These are phyloP conservation scores for Nannochloropsis salina DNA, from an alignment of 108 stramenopile genomes.

Conservation along the genomic window DNA sequence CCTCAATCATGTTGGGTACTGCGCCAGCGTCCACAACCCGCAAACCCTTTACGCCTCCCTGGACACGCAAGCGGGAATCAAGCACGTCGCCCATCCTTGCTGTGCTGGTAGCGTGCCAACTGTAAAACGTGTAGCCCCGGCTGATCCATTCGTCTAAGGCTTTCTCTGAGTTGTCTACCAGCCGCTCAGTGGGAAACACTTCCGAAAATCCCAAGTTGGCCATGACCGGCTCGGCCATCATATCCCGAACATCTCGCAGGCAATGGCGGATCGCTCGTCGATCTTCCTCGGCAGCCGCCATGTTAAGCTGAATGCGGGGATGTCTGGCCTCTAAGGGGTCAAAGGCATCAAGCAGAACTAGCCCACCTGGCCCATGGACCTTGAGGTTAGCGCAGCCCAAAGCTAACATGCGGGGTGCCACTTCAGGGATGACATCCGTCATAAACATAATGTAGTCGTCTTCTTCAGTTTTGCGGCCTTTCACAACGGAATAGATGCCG, in stretches of 20 bases:
- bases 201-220: neutral
- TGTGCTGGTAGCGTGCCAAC: conserved; percentile 11
- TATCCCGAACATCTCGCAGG: conserved; percentile 8
- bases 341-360: neutral
- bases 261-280: neutral
- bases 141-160: neutral
- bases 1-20: conserved; percentile 5
- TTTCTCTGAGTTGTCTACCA: neutral
- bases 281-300: conserved; percentile 17
- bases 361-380: neutral
- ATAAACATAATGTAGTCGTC: neutral
- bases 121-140: neutral
- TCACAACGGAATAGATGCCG: neutral
- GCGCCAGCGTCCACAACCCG: neutral
- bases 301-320: conserved; percentile 17
- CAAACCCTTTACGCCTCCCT: neutral
- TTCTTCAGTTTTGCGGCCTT: neutral
- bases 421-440: conserved; percentile 8
- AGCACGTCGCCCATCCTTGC: conserved; percentile 3
- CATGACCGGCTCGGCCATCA: neutral
- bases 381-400: neutral
- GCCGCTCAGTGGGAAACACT: neutral
- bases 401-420: neutral
- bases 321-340: conserved; percentile 4
- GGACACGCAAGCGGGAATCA: neutral